A percentile compares a stretch with the other conserved stretches of the same genome.
Conservation (phyloP, 495 filamentous ascomycete genomes). For the Aspergillus saccharolyticus region DNA sequence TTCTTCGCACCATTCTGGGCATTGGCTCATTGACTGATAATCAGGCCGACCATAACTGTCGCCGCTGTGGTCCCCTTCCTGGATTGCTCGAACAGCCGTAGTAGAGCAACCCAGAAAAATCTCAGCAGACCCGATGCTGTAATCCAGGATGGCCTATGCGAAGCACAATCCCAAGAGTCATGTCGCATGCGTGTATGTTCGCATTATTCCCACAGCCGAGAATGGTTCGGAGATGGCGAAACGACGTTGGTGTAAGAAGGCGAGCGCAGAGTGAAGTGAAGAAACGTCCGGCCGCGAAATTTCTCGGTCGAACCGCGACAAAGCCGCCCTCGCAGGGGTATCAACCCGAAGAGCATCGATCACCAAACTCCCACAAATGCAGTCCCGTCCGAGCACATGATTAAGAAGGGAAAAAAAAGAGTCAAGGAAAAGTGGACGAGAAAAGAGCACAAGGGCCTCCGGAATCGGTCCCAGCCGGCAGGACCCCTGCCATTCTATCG, state of each 20-base stretch:
- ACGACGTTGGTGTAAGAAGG: background rate
- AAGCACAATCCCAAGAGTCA: background rate
- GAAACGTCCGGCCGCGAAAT: background rate
- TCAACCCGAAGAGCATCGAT: constrained; percentile 15
- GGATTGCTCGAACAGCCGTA: too few species aligned
- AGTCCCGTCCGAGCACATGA: constrained; percentile 20
- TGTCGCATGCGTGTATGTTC: background rate
- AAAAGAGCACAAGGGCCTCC: constrained; percentile 5
- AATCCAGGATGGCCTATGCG: background rate
- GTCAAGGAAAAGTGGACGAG: constrained; percentile 8
- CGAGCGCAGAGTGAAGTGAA: constrained; percentile 7
- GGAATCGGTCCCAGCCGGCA: constrained; percentile 23
- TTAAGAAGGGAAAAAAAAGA: constrained; percentile 8
- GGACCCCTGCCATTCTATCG: constrained; percentile 14
- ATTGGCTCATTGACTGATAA: background rate
- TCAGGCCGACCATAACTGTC: too few species aligned
- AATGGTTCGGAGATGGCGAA: background rate
- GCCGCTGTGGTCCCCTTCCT: too few species aligned
- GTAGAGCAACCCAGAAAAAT: background rate
- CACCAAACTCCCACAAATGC: constrained; percentile 39
- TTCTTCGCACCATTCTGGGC: background rate
- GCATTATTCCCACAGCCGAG: background rate
- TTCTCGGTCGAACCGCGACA: constrained; percentile 6
- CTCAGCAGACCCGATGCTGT: background rate
- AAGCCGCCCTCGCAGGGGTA: constrained; percentile 23